These are phyloP conservation scores for Borovskyia barvae DNA, from an alignment of 208 protist genomes.

Conservation along the genomic window DNA sequence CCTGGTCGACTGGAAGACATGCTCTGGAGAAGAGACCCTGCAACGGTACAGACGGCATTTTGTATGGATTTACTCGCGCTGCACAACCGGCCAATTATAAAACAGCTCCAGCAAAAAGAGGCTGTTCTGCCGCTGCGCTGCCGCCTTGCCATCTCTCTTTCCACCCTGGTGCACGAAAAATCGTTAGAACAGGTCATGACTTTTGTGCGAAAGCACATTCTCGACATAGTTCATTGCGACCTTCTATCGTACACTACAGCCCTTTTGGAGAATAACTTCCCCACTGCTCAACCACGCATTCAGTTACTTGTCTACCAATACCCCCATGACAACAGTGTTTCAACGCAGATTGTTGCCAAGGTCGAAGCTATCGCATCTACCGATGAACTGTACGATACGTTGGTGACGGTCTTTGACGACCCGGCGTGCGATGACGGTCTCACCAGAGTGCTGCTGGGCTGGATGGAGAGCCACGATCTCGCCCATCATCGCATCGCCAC, in stretches of 20 bases:
- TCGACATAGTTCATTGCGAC: constrained; percentile 31
- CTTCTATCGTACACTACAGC: constrained; percentile 40
- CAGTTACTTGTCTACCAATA: constrained; percentile 49
- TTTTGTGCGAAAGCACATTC: constrained; percentile 44
- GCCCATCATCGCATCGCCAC: constrained; percentile 52
- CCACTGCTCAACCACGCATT: constrained; percentile 36
- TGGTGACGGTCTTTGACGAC: constrained; percentile 33
- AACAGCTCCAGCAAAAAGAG: constrained; percentile 28
- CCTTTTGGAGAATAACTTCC: constrained; percentile 40
- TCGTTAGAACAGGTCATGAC: constrained; percentile 29
- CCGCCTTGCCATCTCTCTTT: constrained; percentile 41
- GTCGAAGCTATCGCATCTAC: constrained; percentile 25
- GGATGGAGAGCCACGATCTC: constrained; percentile 67
- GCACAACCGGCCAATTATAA: constrained; percentile 15
- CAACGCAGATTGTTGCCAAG: constrained; percentile 25
- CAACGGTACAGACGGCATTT: constrained; percentile 26
- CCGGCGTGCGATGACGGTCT: constrained; percentile 35
- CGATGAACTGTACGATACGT: constrained; percentile 23
- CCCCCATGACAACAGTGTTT: constrained; percentile 26
- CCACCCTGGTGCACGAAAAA: constrained; percentile 25
- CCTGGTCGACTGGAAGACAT: constrained; percentile 27
- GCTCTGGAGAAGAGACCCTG: constrained; percentile 42
- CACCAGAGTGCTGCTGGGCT: constrained; percentile 42
- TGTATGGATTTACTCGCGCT: constrained; percentile 45
- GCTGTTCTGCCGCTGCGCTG: constrained; percentile 31